Base-by-base conservation (phyloP, 768 basidiomycete species). In the Boletus pseudopeckii region DNA sequence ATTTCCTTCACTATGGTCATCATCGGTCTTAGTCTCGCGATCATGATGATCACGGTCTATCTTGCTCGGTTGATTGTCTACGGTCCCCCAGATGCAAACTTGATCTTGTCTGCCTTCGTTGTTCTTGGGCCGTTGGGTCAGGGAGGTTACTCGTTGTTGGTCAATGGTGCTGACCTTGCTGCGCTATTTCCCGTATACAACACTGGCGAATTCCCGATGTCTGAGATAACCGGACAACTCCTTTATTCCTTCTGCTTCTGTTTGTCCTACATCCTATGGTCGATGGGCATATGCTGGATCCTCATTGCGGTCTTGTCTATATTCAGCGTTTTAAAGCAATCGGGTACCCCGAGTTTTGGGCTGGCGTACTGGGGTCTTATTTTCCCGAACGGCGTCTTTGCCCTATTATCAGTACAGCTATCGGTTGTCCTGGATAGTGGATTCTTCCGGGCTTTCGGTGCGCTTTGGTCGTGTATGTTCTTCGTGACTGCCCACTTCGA, bases 301-400 rank as follows among this genome's bases (percentile, higher is more conserved):
- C 52, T 70, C 46, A 70, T 81, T 18, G 75, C 79, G 3, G 33
- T 76, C n/a, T 64, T 70, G 50, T 75, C 75, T 8, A 70, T 81
- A 26, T 63, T 66, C 50, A 66, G 62, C 34, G 70, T 72, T 18
- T 13, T 68, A 17, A 68, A 55, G 51, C 56, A 66, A 40, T 59
- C 71, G n/a, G 58, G 61, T n/a, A 52, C 13, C 15, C 63, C 80
- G 6, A 70, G 71, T 0, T 82, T 83, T 56, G 68, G 73, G 7
- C 57, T 82, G 53, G 71, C 72, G 0, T 81, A 78, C 61, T 83
- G 81, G 81, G 82, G 80, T 5, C 69, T 77, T 17, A 70, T 82
- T 56, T 83, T 83, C 72, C 81, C 81, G 22, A 80, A 77, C 63
- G 81, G 74, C 6, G 79, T 80, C 5, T 81, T 77, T 59, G 74